Conservation (phyloP, 352 stramenopile species). For the Thraustotheca clavata region DNA sequence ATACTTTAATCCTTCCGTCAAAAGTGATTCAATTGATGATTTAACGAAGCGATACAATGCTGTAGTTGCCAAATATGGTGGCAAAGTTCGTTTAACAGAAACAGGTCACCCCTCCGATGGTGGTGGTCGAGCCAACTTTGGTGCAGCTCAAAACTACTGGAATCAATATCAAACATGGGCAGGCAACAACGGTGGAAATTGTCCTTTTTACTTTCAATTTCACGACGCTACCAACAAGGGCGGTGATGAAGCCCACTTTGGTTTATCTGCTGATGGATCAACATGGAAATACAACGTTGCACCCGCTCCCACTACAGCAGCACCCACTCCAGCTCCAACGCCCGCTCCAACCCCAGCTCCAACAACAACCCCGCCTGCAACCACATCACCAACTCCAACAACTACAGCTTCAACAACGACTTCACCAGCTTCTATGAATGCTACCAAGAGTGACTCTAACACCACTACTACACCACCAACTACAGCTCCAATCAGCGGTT, state of each 20-base stretch:
- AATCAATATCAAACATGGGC: conserved; percentile 9
- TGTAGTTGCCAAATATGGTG: conserved; percentile 23
- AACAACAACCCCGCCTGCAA: conserved; percentile 4
- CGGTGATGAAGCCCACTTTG: conserved; percentile 55
- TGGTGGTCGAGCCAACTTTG: conserved; percentile 4
- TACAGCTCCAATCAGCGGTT: background rate
- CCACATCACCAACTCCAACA: background rate
- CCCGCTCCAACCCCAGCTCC: background rate
- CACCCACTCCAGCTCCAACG: conserved; percentile 2
- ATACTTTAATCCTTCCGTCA: conserved; percentile 22
- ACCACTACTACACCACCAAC: background rate
- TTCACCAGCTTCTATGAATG: background rate
- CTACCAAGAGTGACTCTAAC: background rate
- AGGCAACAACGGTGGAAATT: background rate
- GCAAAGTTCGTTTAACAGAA: conserved; percentile 28
- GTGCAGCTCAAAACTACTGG: conserved; percentile 12
- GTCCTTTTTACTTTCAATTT: conserved; percentile 23
- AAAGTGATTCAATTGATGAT: conserved; percentile 11
- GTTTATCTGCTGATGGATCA: conserved; percentile 24
- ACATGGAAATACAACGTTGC: conserved; percentile 13
- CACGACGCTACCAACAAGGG: conserved; percentile 18
- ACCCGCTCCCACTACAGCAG: background rate
- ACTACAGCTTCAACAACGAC: background rate
- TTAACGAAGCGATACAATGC: conserved; percentile 24
- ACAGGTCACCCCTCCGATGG: conserved; percentile 25